A percentile compares a stretch with the other conserved stretches of the same genome.
These are phyloP conservation scores for Asclepias syriaca DNA, from an alignment of 257 asterid species.

Conservation along the genomic window DNA sequence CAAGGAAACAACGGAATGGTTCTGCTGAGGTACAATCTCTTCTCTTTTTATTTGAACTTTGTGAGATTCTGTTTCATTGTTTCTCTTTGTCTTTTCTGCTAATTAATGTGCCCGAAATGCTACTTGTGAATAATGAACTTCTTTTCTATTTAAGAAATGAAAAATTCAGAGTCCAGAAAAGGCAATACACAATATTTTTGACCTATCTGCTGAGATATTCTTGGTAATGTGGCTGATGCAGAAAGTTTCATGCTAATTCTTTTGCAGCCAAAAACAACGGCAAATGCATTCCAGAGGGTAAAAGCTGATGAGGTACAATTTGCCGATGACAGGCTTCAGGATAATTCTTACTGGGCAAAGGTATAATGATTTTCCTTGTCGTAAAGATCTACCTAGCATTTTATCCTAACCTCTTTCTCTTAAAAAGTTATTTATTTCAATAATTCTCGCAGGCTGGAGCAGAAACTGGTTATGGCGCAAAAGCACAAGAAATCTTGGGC, in stretches of 20 bases:
- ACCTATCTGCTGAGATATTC: not conserved
- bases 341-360: slow-evolving; percentile 98
- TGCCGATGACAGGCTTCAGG: slow-evolving; percentile 73
- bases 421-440: not conserved
- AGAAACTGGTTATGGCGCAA: slow-evolving; percentile 92
- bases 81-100: not conserved
- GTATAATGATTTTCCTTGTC: slow-evolving; percentile 29
- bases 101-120: not conserved
- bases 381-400: not conserved
- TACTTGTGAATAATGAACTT: not conserved
- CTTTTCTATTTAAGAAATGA: not conserved
- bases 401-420: not conserved
- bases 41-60: not conserved
- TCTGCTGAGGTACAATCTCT: slow-evolving; percentile 50
- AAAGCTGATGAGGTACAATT: slow-evolving; percentile 35
- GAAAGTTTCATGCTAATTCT: slow-evolving; percentile 4
- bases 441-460: slow-evolving; percentile 70
- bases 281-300: slow-evolving; percentile 58
- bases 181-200: not conserved
- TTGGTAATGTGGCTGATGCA: not conserved
- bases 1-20: slow-evolving; percentile 34
- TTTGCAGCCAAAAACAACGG: slow-evolving; percentile 63
- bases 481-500: slow-evolving; percentile 94
- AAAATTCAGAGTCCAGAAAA: not conserved
- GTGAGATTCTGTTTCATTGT: not conserved